phyloP scores from a whole-genome alignment of 208 protist genomes.

The Baffinella frigidus region DNA sequence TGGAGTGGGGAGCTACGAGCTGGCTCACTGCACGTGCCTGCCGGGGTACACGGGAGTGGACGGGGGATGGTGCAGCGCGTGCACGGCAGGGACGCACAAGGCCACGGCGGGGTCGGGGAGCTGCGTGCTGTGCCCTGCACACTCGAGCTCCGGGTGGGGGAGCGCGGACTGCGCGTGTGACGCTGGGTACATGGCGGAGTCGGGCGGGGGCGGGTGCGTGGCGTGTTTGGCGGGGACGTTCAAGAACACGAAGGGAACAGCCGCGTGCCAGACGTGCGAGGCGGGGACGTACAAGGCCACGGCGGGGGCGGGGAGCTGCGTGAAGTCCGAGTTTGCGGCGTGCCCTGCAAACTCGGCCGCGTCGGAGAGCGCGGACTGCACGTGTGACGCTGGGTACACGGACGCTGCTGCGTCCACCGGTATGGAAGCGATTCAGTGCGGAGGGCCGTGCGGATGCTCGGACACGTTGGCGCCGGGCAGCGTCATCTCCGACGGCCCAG shows the following conservation, averaged over 20 bases:
- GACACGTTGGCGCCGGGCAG: neutral
- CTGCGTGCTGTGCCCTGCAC: too few species aligned
- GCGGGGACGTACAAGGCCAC: conserved; percentile 4
- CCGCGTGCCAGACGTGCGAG: neutral
- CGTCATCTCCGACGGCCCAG: neutral
- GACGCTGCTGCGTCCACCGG: too few species aligned
- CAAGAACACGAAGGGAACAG: neutral
- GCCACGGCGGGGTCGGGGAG: neutral
- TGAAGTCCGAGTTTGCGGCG: too few species aligned
- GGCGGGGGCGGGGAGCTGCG: neutral
- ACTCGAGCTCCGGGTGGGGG: too few species aligned
- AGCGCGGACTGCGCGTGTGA: neutral
- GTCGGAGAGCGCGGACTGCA: neutral
- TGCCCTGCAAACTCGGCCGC: neutral
- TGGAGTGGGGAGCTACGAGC: neutral
- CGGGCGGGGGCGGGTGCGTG: neutral
- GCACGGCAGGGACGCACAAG: conserved; percentile 39
- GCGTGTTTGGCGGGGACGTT: neutral
- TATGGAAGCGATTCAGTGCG: too few species aligned
- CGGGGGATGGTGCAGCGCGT: neutral
- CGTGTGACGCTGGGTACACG: neutral
- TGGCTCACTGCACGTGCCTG: neutral
- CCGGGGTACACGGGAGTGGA: conserved; percentile 1
- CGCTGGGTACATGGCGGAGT: neutral
- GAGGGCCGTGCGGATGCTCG: neutral